phyloP scores from a whole-genome alignment of 2,329 filamentous ascomycete species.

The Diatrype stigma region DNA sequence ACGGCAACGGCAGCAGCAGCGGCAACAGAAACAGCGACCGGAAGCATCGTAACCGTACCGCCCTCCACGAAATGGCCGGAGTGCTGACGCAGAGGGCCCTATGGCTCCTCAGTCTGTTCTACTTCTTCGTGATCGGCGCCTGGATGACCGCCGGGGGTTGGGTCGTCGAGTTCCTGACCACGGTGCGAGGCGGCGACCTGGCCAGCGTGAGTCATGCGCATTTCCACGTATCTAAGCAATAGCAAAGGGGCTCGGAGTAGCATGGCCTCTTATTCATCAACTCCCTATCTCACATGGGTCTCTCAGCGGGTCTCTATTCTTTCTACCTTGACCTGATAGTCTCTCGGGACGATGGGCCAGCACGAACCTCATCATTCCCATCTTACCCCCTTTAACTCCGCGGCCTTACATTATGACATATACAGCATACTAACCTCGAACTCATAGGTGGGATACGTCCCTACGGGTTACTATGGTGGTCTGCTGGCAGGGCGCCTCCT shows the following conservation, averaged over 20 bases:
- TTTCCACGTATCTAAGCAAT: too few relatives aligned
- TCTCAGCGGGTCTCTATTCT: too few relatives aligned
- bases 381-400: too few relatives aligned
- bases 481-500: slow-evolving; percentile 52
- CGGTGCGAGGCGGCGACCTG: slow-evolving; percentile 53
- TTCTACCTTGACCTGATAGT: too few relatives aligned
- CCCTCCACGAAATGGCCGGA: slow-evolving; percentile 38
- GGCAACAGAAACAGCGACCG: not conserved
- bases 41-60: slow-evolving; percentile 29
- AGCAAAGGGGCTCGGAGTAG: too few relatives aligned
- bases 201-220: slow-evolving; percentile 24
- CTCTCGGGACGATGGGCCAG: too few relatives aligned
- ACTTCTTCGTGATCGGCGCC: slow-evolving; percentile 59
- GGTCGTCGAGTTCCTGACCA: slow-evolving; percentile 62
- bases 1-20: too few relatives aligned
- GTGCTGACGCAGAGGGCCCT: slow-evolving; percentile 43
- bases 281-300: too few relatives aligned
- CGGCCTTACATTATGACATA: too few relatives aligned
- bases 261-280: too few relatives aligned
- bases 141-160: slow-evolving; percentile 54
- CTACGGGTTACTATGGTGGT: slow-evolving; percentile 57
- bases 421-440: not conserved
- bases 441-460: slow-evolving; percentile 54
- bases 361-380: too few relatives aligned
- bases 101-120: slow-evolving; percentile 59